A percentile compares a stretch with the other conserved stretches of the same genome.
phyloP scores from a whole-genome alignment of 768 basidiomycete genomes.

The Suillus subalutaceus region DNA sequence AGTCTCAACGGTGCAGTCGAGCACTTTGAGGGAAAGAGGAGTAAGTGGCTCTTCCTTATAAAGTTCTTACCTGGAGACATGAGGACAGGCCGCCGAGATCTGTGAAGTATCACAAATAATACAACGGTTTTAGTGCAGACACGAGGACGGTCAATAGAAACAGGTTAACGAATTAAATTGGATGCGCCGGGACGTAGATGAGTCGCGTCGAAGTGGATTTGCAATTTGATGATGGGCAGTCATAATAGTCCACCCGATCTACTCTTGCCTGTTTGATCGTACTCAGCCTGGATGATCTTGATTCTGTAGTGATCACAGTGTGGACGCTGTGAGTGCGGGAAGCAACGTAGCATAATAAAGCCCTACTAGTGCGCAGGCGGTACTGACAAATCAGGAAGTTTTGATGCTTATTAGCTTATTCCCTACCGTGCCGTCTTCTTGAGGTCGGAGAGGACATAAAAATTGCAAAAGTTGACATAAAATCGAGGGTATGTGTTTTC shows the following conservation, averaged over 20 bases:
- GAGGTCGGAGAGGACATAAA: slow-evolving; percentile 13
- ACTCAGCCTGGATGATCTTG: slow-evolving; percentile 1
- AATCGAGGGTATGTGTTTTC: slow-evolving; percentile 11
- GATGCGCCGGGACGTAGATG: slow-evolving; percentile 2
- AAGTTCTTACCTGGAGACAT: slow-evolving; percentile 20
- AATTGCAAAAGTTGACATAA: slow-evolving; percentile 31
- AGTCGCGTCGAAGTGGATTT: slow-evolving; percentile 4
- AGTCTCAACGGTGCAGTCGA: slow-evolving; percentile 26
- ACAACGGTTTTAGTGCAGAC: slow-evolving; percentile 18
- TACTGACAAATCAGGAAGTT: slow-evolving; percentile 2
- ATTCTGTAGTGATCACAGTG: background rate
- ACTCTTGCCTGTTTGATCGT: background rate
- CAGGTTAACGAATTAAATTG: slow-evolving; percentile 1
- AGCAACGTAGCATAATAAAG: background rate
- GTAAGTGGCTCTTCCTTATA: slow-evolving; percentile 21
- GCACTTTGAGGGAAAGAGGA: slow-evolving; percentile 22
- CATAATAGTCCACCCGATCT: background rate
- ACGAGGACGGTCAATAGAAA: slow-evolving; percentile 36
- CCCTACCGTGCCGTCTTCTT: background rate
- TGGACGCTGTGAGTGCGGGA: background rate
- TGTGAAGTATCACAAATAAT: background rate
- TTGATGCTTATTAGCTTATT: slow-evolving; percentile 4
- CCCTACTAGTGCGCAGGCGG: background rate
- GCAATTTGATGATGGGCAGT: background rate
- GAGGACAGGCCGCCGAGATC: slow-evolving; percentile 42